Base-by-base conservation (phyloP, 805 yeast species). In the Sugiyamaella americana region DNA sequence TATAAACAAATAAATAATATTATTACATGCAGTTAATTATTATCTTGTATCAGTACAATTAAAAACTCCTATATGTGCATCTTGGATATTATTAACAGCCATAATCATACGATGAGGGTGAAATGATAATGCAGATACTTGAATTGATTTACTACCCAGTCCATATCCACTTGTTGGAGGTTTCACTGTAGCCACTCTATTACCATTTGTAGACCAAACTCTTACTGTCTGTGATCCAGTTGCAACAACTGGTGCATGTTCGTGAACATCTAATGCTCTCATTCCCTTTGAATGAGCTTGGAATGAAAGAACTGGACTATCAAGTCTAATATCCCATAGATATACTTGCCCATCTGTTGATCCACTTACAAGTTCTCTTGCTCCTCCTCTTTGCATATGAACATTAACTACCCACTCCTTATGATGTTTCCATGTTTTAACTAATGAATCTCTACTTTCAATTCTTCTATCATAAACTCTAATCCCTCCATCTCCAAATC, bases 371-470 rank as follows among this genome's bases (percentile, higher is more conserved):
- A 93, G 72, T 61, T 93, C 98, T 47, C 98, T 73, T 57, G 79
- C 79, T 0, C 98, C 98, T 34, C 98, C 98, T 57, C 98, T 74
- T 69, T 93, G 98, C 94, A 93, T 84, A 58, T 87, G 95, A 6
- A 89, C 80, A 55, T 84, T 87, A 40, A 80, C 71, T 37, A 91
- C 79, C 57, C 87, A 74, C 17, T 6, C 5, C 37, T 35, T 35
- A 11, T 17, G 20, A 8, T 21, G n/a, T 53, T 78, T 75, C 95
- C 97, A 93, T 5, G 81, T 71, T 56, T 80, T 79, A 10, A 87
- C 86, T 85, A 91, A 80, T 0, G 94, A 82, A 55, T 85, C 93
- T 46, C 95, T 69, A 0, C 93, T 75, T 55, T 86, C 94, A 49
- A 87, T 64, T 55, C 98, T 74, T 50, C 96, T 75, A 64, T 93